Conservation (phyloP, 192 early-diverging fungal species). For the Funneliformis geosporum region DNA sequence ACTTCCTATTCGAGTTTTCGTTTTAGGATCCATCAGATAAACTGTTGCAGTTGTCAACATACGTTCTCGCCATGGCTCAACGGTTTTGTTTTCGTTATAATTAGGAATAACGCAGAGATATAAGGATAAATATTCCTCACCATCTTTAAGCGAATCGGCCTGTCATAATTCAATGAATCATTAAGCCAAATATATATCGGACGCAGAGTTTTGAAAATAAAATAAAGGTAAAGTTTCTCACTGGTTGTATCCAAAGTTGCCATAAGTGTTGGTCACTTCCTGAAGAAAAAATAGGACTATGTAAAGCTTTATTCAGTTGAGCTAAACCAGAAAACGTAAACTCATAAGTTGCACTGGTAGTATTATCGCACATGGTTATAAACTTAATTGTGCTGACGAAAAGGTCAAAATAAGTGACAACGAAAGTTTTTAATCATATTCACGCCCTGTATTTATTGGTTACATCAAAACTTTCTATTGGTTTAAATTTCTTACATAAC, state of each 20-base stretch:
- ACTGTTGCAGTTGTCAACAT: not conserved
- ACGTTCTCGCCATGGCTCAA: slow-evolving; percentile 18
- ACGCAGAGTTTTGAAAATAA: not conserved
- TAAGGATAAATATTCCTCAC: slow-evolving; percentile 10
- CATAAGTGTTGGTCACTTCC: slow-evolving; percentile 19
- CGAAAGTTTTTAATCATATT: too few relatives aligned
- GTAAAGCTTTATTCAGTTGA: slow-evolving; percentile 9
- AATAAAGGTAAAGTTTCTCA: not conserved
- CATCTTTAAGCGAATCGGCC: not conserved
- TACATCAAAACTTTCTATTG: too few relatives aligned
- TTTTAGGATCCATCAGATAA: not conserved
- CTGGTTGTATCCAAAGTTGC: slow-evolving; percentile 20
- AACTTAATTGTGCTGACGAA: too few relatives aligned
- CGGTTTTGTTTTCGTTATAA: not conserved
- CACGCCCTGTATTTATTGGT: too few relatives aligned
- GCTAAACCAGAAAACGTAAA: not conserved
- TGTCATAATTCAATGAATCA: not conserved
- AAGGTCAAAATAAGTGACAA: too few relatives aligned
- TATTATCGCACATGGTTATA: not conserved
- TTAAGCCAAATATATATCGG: not conserved
- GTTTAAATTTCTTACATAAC: too few relatives aligned
- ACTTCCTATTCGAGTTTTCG: not conserved
- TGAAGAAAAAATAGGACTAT: slow-evolving; percentile 21
- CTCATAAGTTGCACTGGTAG: not conserved
- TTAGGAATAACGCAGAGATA: slow-evolving; percentile 18